Evolutionary conservation across 163 green algal genomes (phyloP), one percentile per base, ranked within the genome.

Genomic region (Scenedesmus sp.): DNA sequence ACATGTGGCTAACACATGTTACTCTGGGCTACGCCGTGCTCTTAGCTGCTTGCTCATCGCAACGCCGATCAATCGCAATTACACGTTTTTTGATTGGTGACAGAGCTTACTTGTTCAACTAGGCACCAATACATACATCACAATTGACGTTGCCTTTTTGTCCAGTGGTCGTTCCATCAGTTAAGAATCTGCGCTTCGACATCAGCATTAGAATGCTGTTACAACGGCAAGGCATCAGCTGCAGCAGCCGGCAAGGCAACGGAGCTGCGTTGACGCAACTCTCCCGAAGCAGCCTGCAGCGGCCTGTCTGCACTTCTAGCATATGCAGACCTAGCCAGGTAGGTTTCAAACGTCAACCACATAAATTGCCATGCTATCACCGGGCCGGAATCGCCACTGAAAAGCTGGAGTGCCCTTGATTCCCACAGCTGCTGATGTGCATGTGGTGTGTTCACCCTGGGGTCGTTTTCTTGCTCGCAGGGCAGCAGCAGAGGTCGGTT

Each of bases 401-500:
- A 5, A 15, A 5, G 46, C 70, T n/a, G 70, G 70, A 23, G 70
- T 52, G 70, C 46, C 13, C 23, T 34, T 79, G 70, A 46, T 52
- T 52, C 70, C 16, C 70, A 52, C 3, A 52, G 70, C 70, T 89
- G 84, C 85, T 90, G 46, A 54, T 55, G 64, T 82, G 7, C 9
- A 34, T 76, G 70, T 79, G 70, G 23, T 79, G 70, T 52, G 70
- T 23, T 52, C 23, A 52, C 66, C 13, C 23, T 52, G 70, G 4
- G 46, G 46, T 6, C 70, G 23, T 52, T 52, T 79, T 52, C 4
- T 5, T 6, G 70, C 16, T 12, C 67, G 66, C 85, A 90, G 64
- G 34, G 15, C 34, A 55, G 34, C 46, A 82, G 57, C 26, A 89
- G 88, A 86, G 57, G 57, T 55, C 88, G 26, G 64, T 88, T 94